Percentiles rank a stretch among this genome's conserved stretches.
phyloP scores from a whole-genome alignment of 1,284 basidiomycete genomes.

The Testicularia cyperi region DNA sequence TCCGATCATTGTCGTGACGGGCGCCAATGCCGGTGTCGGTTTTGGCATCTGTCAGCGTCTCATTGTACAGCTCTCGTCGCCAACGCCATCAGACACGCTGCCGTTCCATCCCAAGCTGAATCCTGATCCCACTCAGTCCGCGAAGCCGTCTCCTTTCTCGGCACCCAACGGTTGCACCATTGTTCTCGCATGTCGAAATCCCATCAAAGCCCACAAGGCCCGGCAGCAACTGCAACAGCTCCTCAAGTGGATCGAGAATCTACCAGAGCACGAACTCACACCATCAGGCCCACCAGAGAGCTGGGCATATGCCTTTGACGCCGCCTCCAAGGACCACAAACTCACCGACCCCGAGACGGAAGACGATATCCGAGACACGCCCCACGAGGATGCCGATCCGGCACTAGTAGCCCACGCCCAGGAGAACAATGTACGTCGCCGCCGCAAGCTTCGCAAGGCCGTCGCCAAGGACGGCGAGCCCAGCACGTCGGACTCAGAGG shows the following conservation, averaged over 20 bases:
- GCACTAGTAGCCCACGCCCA: constrained; percentile 38
- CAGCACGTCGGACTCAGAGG: constrained; percentile 3
- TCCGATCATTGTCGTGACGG: constrained; percentile 56
- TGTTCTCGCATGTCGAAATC: constrained; percentile 58
- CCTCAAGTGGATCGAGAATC: constrained; percentile 42
- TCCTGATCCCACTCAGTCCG: constrained; percentile 3
- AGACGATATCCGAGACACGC: constrained; percentile 35
- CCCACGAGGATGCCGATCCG: constrained; percentile 46
- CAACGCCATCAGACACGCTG: constrained; percentile 51
- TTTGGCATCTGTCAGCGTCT: constrained; percentile 57
- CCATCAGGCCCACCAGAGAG: constrained; percentile 37
- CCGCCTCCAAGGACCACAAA: constrained; percentile 30
- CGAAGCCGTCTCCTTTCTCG: constrained; percentile 51
- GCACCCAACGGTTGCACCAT: constrained; percentile 57
- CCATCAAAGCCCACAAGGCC: constrained; percentile 58
- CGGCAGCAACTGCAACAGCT: constrained; percentile 43
- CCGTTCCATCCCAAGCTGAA: constrained; percentile 23
- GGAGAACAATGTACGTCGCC: constrained; percentile 28
- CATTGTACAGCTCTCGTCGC: constrained; percentile 57
- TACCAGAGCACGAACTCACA: constrained; percentile 46
- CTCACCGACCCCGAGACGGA: constrained; percentile 28
- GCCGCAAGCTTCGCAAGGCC: constrained; percentile 34
- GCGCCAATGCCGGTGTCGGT: constrained; percentile 58
- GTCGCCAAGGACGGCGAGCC: constrained; percentile 20
- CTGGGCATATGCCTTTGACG: constrained; percentile 35